Evolutionary conservation across 2,329 filamentous ascomycete species (phyloP).

Genomic region (Cytospora schulzeri): DNA sequence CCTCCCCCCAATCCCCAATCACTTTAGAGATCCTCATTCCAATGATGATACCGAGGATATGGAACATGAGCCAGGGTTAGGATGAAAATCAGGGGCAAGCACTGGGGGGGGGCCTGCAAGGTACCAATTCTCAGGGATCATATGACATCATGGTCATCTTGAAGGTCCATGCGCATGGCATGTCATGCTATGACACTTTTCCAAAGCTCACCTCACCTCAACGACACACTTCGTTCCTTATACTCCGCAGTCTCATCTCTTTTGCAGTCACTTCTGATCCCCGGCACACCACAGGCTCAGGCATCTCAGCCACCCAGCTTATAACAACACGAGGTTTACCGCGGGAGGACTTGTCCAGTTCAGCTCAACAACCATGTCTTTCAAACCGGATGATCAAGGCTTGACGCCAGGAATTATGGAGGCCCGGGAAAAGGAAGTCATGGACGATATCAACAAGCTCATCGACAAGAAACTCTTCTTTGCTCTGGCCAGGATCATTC

Average conservation of each 20-base stretch:
- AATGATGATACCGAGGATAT: too few species aligned
- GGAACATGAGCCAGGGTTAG: neutral
- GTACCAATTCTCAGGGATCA: neutral
- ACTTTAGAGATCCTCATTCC: too few species aligned
- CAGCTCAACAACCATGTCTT: constrained; percentile 20
- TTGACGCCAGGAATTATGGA: constrained; percentile 23
- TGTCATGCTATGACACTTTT: too few species aligned
- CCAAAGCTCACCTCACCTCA: neutral
- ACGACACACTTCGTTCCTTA: neutral
- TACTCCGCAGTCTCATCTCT: neutral
- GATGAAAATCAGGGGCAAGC: neutral
- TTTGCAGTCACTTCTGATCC: neutral
- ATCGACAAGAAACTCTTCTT: constrained; percentile 28
- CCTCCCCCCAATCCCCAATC: too few species aligned
- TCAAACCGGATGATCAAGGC: constrained; percentile 22
- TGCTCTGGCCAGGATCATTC: constrained; percentile 24
- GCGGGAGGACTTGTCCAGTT: neutral
- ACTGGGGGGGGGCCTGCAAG: neutral
- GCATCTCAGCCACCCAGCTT: neutral
- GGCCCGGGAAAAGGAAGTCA: constrained; percentile 26
- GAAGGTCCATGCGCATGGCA: neutral
- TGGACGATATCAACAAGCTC: constrained; percentile 28
- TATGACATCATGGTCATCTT: neutral
- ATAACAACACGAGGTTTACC: neutral
- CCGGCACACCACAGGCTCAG: neutral